Conservation (phyloP, 2,329 filamentous ascomycete species). For the Ophiosphaerella narmari region DNA sequence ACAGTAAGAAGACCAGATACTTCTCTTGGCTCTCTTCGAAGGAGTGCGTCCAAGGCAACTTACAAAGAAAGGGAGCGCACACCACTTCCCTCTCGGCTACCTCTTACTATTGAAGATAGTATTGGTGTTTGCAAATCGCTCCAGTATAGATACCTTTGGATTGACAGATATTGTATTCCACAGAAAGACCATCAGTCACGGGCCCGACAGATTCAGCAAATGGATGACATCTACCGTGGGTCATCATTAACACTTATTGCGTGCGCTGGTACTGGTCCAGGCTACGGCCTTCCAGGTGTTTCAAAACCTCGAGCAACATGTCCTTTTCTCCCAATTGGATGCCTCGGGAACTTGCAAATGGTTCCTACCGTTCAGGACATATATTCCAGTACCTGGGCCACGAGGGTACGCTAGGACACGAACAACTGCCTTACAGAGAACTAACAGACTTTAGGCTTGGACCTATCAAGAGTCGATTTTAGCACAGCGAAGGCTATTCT, state of each 20-base stretch:
- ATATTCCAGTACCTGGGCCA: background rate
- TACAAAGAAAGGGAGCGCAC: background rate
- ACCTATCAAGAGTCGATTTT: conserved; percentile 1
- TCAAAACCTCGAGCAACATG: background rate
- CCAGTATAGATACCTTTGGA: conserved; percentile 1
- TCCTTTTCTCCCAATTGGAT: background rate
- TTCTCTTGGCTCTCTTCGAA: background rate
- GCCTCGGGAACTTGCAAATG: background rate
- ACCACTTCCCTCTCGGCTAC: background rate
- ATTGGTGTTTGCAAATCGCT: conserved; percentile 1
- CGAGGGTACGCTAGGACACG: background rate
- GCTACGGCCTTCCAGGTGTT: conserved; percentile 1
- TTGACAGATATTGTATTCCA: conserved; percentile 3
- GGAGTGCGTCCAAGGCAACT: too few species aligned
- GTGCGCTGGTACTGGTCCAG: background rate
- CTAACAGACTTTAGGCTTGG: background rate
- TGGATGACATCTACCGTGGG: conserved; percentile 1
- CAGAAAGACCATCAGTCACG: background rate
- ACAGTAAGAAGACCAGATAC: background rate
- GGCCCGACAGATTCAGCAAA: background rate
- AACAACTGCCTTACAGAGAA: too few species aligned
- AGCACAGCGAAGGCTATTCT: background rate
- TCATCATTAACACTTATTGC: background rate
- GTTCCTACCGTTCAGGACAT: conserved; percentile 1
- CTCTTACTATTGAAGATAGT: conserved; percentile 1